These are phyloP conservation scores for Pholiota adiposa DNA, from an alignment of 1,284 basidiomycete species.

Conservation along the genomic window DNA sequence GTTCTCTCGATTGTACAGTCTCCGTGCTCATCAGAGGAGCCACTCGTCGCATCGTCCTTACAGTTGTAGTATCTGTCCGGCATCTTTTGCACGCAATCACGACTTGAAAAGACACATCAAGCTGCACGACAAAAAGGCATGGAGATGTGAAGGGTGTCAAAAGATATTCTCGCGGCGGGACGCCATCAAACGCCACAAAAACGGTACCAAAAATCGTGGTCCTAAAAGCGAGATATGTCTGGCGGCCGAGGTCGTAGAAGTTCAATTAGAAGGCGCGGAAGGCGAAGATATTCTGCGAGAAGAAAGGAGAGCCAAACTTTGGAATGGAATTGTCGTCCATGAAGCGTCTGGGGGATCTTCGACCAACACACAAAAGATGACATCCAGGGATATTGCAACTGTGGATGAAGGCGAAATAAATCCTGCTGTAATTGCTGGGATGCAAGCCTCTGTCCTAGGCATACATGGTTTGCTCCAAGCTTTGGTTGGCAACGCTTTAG, in stretches of 20 bases:
- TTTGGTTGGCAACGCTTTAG: slow-evolving; percentile 59
- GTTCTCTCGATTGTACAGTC: slow-evolving; percentile 66
- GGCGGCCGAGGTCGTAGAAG: slow-evolving; percentile 59
- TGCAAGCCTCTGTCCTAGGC: slow-evolving; percentile 56
- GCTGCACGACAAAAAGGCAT: slow-evolving; percentile 69
- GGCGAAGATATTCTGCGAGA: slow-evolving; percentile 55
- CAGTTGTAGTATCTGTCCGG: slow-evolving; percentile 64
- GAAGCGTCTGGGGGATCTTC: slow-evolving; percentile 30
- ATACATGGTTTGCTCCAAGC: slow-evolving; percentile 62
- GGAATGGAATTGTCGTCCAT: slow-evolving; percentile 58
- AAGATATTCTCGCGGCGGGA: slow-evolving; percentile 76
- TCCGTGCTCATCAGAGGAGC: slow-evolving; percentile 69
- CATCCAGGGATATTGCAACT: slow-evolving; percentile 32
- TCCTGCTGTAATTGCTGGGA: slow-evolving; percentile 48
- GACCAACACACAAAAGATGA: slow-evolving; percentile 19
- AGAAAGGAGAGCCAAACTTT: slow-evolving; percentile 61
- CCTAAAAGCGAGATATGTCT: slow-evolving; percentile 54
- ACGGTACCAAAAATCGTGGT: slow-evolving; percentile 50
- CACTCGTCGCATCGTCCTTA: slow-evolving; percentile 67
- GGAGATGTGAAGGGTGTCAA: slow-evolving; percentile 70
- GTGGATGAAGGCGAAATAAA: slow-evolving; percentile 71
- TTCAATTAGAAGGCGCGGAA: slow-evolving; percentile 57
- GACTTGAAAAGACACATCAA: slow-evolving; percentile 75
- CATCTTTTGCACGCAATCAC: slow-evolving; percentile 75
- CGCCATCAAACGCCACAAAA: slow-evolving; percentile 76